Evolutionary conservation across 768 basidiomycete species (phyloP), one percentile per base, ranked within the genome.

Genomic region (Suillus clintonianus): DNA sequence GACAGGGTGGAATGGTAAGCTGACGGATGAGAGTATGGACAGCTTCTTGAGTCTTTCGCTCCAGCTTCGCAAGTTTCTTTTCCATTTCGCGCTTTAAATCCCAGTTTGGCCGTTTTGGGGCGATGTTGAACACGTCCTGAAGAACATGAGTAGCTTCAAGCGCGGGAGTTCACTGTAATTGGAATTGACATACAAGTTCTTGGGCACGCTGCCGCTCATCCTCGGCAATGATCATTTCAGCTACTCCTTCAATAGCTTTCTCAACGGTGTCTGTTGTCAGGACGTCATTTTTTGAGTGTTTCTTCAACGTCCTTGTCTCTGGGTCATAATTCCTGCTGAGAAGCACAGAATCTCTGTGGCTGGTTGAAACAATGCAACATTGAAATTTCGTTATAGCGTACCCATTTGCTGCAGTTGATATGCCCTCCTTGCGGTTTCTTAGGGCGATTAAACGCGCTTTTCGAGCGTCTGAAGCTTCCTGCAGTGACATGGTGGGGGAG

Each of bases 101-200:
- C 95, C 95, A 97, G 77, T 97, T 99, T 11, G 94, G 89, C 54
- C 95, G 86, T 83, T 96, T 98, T 4, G 97, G 97, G 27, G 95
- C 96, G 69, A 99, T 99, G 73, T 97, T 99, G 74, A 97, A 93
- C 51, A 97, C 82, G 73, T 97, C 94, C 95, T 97, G 56, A 48
- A 45, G 65, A 60, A 53, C 41, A 45, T 62, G 61, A 62, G 48
- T 41, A 7, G 13, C 32, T n/a, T 47, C 17, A 43, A 17, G 60
- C 45, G 56, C 39, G 54, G 41, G 27, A 66, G 59, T 56, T 41
- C 24, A 19, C 48, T 58, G 48, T 30, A 36, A 47, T 36, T 42
- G 32, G 43, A 60, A 55, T 50, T 27, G 4, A 78, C 88, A 65
- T 73, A 96, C 96, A 73, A 99, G 81, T 69, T 99, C 97, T 75